A percentile compares a stretch with the other conserved stretches of the same genome.
Evolutionary conservation across 768 basidiomycete species (phyloP).

Genomic region (Boletellus emodensis): DNA sequence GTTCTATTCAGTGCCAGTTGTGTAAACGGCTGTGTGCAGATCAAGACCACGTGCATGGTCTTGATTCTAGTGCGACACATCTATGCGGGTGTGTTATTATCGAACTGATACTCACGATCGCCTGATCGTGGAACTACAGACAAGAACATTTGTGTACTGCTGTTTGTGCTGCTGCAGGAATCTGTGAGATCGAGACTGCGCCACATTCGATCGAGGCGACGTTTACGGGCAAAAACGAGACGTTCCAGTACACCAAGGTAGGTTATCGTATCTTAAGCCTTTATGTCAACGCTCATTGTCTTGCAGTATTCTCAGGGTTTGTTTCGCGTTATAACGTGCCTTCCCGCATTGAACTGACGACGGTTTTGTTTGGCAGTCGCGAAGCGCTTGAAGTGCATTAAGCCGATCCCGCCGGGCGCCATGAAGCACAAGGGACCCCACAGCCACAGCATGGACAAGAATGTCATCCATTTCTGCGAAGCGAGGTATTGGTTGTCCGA

Average conservation of each 20-base stretch:
- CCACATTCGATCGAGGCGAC: slow-evolving; percentile 61
- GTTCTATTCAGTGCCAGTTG: slow-evolving; percentile 51
- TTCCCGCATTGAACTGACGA: neutral
- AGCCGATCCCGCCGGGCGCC: slow-evolving; percentile 41
- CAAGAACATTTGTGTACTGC: slow-evolving; percentile 48
- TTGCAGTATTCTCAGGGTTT: slow-evolving; percentile 52
- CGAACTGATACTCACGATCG: neutral
- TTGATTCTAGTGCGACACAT: slow-evolving; percentile 39
- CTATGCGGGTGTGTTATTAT: slow-evolving; percentile 48
- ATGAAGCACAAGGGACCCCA: slow-evolving; percentile 46
- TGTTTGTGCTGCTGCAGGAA: slow-evolving; percentile 43
- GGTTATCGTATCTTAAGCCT: neutral
- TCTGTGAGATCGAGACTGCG: slow-evolving; percentile 55
- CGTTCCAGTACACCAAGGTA: slow-evolving; percentile 64
- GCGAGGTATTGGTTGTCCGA: slow-evolving; percentile 30
- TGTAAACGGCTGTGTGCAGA: slow-evolving; percentile 52
- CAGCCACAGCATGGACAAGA: slow-evolving; percentile 41
- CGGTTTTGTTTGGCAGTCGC: slow-evolving; percentile 31
- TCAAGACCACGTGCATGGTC: slow-evolving; percentile 50
- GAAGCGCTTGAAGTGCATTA: slow-evolving; percentile 48
- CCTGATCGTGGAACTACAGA: slow-evolving; percentile 27
- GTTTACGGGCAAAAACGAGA: slow-evolving; percentile 56
- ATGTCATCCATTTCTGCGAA: slow-evolving; percentile 54
- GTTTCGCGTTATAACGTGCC: neutral
- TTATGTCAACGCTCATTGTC: neutral